Evolutionary conservation across 1,284 basidiomycete genomes (phyloP).

Genomic region (Spongispora temasekensis): DNA sequence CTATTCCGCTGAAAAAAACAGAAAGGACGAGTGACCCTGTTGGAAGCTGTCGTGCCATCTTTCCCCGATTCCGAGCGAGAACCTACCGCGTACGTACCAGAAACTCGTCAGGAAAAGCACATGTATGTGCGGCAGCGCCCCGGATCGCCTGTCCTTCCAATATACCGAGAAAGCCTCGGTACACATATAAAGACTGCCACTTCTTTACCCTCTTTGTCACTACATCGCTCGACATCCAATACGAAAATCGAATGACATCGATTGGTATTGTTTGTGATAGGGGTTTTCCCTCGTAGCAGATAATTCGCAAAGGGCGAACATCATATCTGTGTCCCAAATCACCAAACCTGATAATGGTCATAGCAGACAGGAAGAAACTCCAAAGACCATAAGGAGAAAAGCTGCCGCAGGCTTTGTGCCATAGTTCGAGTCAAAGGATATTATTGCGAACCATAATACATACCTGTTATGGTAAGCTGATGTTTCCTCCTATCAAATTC

Average conservation of each 20-base stretch:
- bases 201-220: slow-evolving; percentile 45
- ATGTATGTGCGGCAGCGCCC: slow-evolving; percentile 53
- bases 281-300: slow-evolving; percentile 53
- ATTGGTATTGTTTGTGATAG: slow-evolving; percentile 47
- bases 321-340: too few relatives aligned
- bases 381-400: too few relatives aligned
- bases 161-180: slow-evolving; percentile 54
- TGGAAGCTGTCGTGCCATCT: slow-evolving; percentile 49
- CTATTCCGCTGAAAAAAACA: slow-evolving; percentile 46
- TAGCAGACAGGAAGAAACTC: too few relatives aligned
- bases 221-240: slow-evolving; percentile 62
- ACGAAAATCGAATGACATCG: slow-evolving; percentile 51
- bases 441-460: too few relatives aligned
- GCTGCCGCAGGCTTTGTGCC: too few relatives aligned
- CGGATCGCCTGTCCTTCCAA: slow-evolving; percentile 60
- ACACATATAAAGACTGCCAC: slow-evolving; percentile 3
- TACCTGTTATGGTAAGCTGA: too few relatives aligned
- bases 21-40: slow-evolving; percentile 56
- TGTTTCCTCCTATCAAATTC: too few relatives aligned
- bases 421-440: too few relatives aligned
- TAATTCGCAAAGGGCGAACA: slow-evolving; percentile 60
- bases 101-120: slow-evolving; percentile 59
- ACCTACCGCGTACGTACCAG: slow-evolving; percentile 59
- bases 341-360: too few relatives aligned
- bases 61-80: slow-evolving; percentile 54